These are phyloP conservation scores for Nannizziopsis barbatae DNA, from an alignment of 2,329 filamentous ascomycete genomes.

Conservation along the genomic window DNA sequence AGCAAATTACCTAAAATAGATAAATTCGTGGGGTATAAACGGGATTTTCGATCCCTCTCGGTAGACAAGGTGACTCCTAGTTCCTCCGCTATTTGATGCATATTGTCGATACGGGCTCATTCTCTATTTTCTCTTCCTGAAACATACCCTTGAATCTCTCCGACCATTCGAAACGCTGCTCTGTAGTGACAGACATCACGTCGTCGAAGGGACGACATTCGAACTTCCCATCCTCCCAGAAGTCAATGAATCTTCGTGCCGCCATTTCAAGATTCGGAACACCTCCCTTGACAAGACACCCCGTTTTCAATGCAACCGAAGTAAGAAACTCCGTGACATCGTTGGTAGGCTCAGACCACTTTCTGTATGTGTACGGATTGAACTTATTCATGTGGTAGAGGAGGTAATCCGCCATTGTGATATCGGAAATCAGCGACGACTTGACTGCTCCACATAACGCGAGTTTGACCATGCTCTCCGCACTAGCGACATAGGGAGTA, in stretches of 20 bases:
- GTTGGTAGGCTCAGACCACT: slow-evolving; percentile 65
- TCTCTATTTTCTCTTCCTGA: slow-evolving; percentile 35
- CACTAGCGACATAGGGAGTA: slow-evolving; percentile 75
- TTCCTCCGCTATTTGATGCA: neutral
- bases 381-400: slow-evolving; percentile 69
- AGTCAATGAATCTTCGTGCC: slow-evolving; percentile 67
- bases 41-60: slow-evolving; percentile 2
- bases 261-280: slow-evolving; percentile 58
- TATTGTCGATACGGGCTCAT: slow-evolving; percentile 17
- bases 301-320: slow-evolving; percentile 60
- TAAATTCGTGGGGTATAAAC: neutral
- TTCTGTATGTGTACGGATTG: slow-evolving; percentile 51
- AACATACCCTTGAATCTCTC: slow-evolving; percentile 28
- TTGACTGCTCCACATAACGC: slow-evolving; percentile 83
- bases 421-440: slow-evolving; percentile 66
- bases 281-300: slow-evolving; percentile 64
- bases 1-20: neutral
- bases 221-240: slow-evolving; percentile 66
- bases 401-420: slow-evolving; percentile 78
- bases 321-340: slow-evolving; percentile 64
- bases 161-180: slow-evolving; percentile 29
- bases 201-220: slow-evolving; percentile 73
- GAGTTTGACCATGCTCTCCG: slow-evolving; percentile 89
- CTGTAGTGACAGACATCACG: slow-evolving; percentile 51
- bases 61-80: too few relatives aligned